Evolutionary conservation across 2,329 filamentous ascomycete genomes (phyloP), one percentile per base, ranked within the genome.

Genomic region (Penicillium sp.): DNA sequence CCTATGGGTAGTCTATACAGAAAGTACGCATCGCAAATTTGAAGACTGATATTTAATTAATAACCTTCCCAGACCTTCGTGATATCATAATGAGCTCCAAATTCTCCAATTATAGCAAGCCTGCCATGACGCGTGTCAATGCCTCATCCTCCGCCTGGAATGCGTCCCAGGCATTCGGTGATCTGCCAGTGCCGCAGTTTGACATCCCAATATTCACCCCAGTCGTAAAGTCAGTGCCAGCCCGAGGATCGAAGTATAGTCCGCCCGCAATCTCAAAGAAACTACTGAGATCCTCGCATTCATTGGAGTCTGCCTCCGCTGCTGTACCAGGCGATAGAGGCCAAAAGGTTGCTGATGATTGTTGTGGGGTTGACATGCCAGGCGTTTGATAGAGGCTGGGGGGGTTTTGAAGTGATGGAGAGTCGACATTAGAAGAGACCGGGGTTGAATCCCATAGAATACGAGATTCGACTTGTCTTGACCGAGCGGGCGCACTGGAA

Each of bases 241-340:
- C 13, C 2, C 45, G 45, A 9, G 67, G 61, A 50, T 71, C 69
- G 39, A 72, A 71, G 19, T 73, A 74, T 3, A 74, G 52, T 0
- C 79, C 81, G 0, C 84, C 85, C 0, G 83, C 84, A 53, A 85
- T 81, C 63, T 87, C 85, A 58, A 87, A 87, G 59, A 87, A 73
- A 58, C 77, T 85, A 5, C 83, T 86, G 44, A 87, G 67, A 62
- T 87, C 84, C 57, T 83, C 72, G 35, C 75, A 74, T 25, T 59
- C 63, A 27, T 70, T 69, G 0, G 63, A 54, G 25, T 67, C 60
- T 1, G 50, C 29, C 7, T 58, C 59, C 3, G 25, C 43, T 1
- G 54, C 23, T 10, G 55, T 56, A 23, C 37, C 52, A 8, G 64
- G 61, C 4, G 67, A 65, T 9, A 61, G 35, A 26, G 64, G 51